Evolutionary conservation across 148 eudicot genomes (phyloP), one percentile per base, ranked within the genome.

Genomic region (Gaultheria prostrata): DNA sequence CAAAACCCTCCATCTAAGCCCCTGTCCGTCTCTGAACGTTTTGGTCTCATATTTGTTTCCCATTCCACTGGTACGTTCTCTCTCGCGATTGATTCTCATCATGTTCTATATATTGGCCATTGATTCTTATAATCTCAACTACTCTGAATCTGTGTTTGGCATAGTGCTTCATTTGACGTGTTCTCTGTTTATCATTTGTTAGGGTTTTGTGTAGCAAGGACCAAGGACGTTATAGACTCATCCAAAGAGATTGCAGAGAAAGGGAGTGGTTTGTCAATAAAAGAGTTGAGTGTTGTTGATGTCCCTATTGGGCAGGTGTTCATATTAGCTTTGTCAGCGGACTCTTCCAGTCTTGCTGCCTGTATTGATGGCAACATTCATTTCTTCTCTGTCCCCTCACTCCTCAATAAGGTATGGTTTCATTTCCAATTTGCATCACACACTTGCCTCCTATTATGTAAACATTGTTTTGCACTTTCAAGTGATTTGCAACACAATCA

Each of bases 201-300:
- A 94, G 99, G 99, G 45, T 97, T 97, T 91, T 95, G 88, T 81
- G 96, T 95, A 80, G 92, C 93, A 69, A 92, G 91, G 91, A 91
- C 90, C 24, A 88, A 84, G 86, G 98, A 97, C 12, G 86, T 92
- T 24, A 59, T 92, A n/a, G 87, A 72, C 54, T 82, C 91, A 10
- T 94, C 95, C 6, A 90, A 88, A 85, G 94, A 91, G 84, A 84
- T 86, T 59, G 89, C 93, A 80, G 90, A 88, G 46, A 87, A 82
- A 75, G 86, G 85, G 80, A 80, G 81, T 71, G 91, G 84, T 54
- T 39, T 77, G n/a, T 91, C 93, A 61, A 74, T 95, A 33, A 88
- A 89, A 78, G 94, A 90, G 65, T 71, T 87, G 85, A 88, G 98
- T 87, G 57, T 97, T 57, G 87, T 91, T 59, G 92, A 97, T 82